Conservation (phyloP, 257 asterid species). For the Solanum lycopersicoides region DNA sequence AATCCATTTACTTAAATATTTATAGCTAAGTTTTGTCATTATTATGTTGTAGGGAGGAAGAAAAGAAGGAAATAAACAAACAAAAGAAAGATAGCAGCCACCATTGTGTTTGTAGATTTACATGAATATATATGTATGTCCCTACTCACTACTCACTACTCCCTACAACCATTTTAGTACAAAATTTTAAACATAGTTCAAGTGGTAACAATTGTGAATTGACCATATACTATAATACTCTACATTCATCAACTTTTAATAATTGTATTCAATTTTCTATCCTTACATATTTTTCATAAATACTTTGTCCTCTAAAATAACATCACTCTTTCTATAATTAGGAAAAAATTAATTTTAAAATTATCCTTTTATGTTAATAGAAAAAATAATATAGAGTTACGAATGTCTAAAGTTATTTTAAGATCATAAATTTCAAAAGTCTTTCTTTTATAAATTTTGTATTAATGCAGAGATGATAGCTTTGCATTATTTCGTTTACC, state of each 20-base stretch:
- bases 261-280: neutral
- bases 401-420: neutral
- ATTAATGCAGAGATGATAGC: neutral
- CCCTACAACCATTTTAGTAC: neutral
- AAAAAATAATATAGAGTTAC: too few species aligned
- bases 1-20: neutral
- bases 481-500: too few species aligned
- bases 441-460: neutral
- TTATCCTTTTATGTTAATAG: neutral
- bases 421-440: too few species aligned
- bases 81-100: neutral
- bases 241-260: too few species aligned
- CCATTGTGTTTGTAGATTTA: neutral
- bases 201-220: neutral
- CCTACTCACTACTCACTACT: neutral
- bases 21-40: neutral
- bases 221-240: neutral
- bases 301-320: neutral
- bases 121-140: neutral
- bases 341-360: neutral
- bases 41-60: slow-evolving; percentile 1
- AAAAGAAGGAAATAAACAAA: neutral
- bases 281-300: too few species aligned
- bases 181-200: neutral
- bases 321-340: neutral